phyloP scores from a whole-genome alignment of 441 rosid species.

The Populus tomentosa region DNA sequence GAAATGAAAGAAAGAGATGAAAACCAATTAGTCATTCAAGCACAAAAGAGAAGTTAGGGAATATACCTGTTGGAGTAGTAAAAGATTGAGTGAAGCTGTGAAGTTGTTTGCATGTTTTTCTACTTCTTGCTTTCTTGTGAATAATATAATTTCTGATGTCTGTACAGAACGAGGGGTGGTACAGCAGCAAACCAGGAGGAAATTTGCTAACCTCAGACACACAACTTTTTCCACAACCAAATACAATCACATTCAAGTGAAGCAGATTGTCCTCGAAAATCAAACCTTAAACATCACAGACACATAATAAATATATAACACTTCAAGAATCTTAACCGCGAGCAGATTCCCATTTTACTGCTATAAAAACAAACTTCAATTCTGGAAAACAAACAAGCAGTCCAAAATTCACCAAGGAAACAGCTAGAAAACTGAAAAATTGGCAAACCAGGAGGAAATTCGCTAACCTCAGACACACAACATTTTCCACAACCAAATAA shows the following conservation, averaged over 20 bases:
- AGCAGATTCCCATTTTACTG: no score
- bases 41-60: no score
- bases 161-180: neutral
- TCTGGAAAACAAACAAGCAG: no score
- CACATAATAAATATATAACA: neutral
- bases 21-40: no score
- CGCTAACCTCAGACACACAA: neutral
- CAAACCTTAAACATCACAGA: neutral
- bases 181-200: neutral
- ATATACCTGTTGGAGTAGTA: conserved; percentile 21
- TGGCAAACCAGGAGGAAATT: neutral
- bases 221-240: neutral
- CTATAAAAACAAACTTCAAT: no score
- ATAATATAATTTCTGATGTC: neutral
- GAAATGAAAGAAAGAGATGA: no score
- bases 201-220: no score
- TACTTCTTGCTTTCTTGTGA: neutral
- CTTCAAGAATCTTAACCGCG: neutral
- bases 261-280: neutral
- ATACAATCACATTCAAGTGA: neutral
- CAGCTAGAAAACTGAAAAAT: neutral
- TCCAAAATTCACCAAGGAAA: neutral
- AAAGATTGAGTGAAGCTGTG: conserved; percentile 19
- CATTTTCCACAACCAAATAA: neutral
- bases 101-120: conserved; percentile 29